Evolutionary conservation across 257 asterid genomes (phyloP).

Genomic region (Craterostigma plantagineum): DNA sequence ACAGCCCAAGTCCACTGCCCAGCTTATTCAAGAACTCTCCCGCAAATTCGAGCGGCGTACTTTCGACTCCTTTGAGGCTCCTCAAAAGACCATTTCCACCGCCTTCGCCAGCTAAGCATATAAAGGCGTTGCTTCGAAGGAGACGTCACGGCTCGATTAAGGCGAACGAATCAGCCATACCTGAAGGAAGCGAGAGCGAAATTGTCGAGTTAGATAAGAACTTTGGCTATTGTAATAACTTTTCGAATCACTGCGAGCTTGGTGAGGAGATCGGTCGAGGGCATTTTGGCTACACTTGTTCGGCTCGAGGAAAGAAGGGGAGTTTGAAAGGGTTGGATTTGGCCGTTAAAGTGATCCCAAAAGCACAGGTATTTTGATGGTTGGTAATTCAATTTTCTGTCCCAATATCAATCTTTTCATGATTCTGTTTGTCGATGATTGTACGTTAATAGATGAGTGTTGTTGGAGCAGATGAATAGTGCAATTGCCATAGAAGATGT

Average conservation of each 20-base stretch:
- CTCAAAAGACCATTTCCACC: constrained; percentile 88
- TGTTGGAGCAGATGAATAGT: constrained; percentile 33
- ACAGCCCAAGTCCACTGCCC: constrained; percentile 82
- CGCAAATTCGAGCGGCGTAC: constrained; percentile 43
- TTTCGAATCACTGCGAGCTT: neutral
- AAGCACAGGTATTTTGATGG: neutral
- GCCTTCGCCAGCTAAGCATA: constrained; percentile 4
- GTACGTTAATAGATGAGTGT: too few relatives aligned
- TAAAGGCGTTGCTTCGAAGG: constrained; percentile 2
- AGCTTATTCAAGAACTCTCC: constrained; percentile 80
- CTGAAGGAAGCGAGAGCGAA: constrained; percentile 5
- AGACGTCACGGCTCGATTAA: constrained; percentile 3
- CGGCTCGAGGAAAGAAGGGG: constrained; percentile 2
- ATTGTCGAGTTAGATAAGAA: neutral
- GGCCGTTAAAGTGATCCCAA: constrained; percentile 5
- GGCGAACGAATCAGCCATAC: neutral
- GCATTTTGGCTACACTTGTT: constrained; percentile 4
- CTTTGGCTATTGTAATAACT: constrained; percentile 2
- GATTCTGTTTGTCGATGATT: too few relatives aligned
- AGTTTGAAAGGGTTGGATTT: neutral
- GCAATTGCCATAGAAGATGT: constrained; percentile 42
- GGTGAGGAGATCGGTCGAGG: constrained; percentile 5
- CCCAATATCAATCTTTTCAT: too few relatives aligned
- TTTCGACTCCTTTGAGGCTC: constrained; percentile 73
- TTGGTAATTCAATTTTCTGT: too few relatives aligned